Conservation (phyloP, 2,329 filamentous ascomycete species). For the Lachnellula arida region DNA sequence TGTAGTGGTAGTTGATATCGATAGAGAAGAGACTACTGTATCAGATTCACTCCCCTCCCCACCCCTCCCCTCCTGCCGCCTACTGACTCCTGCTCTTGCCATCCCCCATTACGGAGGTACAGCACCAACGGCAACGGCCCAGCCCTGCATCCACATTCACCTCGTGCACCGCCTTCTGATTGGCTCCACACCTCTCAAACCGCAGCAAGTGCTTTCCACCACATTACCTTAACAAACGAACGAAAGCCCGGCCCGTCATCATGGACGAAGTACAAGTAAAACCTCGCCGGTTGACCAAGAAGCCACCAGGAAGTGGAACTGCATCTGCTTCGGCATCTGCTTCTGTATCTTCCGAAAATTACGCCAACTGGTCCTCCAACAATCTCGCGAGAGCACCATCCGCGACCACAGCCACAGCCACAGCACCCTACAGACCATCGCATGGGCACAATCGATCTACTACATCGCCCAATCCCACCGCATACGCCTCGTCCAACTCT, state of each 20-base stretch:
- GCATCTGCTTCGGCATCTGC: conserved; percentile 45
- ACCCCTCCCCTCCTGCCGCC: no score
- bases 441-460: conserved; percentile 35
- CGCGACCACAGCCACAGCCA: conserved; percentile 50
- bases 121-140: no score
- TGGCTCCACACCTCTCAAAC: neutral
- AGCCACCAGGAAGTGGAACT: conserved; percentile 42
- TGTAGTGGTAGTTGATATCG: no score
- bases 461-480: conserved; percentile 42
- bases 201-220: neutral
- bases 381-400: conserved; percentile 58
- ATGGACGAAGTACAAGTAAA: conserved; percentile 30
- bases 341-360: conserved; percentile 38
- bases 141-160: no score
- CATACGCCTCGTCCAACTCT: conserved; percentile 36
- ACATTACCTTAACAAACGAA: neutral
- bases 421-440: conserved; percentile 19
- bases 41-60: no score
- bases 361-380: conserved; percentile 60
- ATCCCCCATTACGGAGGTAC: no score
- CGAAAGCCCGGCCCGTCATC: conserved; percentile 5
- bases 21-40: no score
- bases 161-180: neutral
- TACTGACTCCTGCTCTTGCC: no score
- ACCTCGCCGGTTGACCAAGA: conserved; percentile 60